These are phyloP conservation scores for Microbotryum intermedium DNA, from an alignment of 1,284 basidiomycete species.

Conservation along the genomic window DNA sequence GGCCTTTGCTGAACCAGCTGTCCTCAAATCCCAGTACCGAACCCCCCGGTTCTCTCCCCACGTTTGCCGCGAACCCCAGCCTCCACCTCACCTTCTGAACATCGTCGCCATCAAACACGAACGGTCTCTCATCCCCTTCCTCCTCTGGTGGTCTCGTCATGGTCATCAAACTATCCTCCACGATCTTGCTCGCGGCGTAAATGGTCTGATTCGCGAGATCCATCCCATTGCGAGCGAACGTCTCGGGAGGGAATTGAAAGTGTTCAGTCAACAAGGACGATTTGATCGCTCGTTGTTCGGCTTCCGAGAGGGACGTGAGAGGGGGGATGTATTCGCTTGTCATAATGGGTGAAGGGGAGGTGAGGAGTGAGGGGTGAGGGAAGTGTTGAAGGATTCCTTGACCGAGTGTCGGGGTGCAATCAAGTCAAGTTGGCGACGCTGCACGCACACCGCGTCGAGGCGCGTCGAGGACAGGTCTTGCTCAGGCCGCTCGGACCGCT, in stretches of 20 bases:
- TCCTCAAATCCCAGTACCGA: too few species aligned
- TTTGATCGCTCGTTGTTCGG: conserved; percentile 3
- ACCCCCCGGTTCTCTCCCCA: too few species aligned
- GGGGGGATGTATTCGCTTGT: neutral
- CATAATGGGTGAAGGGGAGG: neutral
- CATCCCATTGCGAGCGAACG: conserved; percentile 26
- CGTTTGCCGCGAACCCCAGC: too few species aligned
- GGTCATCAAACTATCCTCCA: conserved; percentile 4
- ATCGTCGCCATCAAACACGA: conserved; percentile 8
- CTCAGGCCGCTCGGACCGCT: too few species aligned
- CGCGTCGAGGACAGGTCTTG: neutral
- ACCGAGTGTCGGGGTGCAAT: neutral
- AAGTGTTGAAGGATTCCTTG: neutral
- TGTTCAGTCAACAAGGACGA: conserved; percentile 20
- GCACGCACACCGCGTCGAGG: neutral
- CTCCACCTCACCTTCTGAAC: conserved; percentile 1
- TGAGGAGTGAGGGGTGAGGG: neutral
- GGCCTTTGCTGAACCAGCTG: neutral
- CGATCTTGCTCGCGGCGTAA: conserved; percentile 11
- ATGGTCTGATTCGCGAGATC: conserved; percentile 26
- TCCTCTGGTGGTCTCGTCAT: conserved; percentile 2
- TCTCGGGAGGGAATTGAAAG: conserved; percentile 26
- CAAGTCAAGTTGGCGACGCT: neutral
- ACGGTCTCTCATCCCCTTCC: conserved; percentile 1
- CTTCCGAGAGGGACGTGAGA: neutral